A percentile compares a stretch with the other conserved stretches of the same genome.
phyloP scores from a whole-genome alignment of 495 filamentous ascomycete genomes.

The Thozetella sp. region DNA sequence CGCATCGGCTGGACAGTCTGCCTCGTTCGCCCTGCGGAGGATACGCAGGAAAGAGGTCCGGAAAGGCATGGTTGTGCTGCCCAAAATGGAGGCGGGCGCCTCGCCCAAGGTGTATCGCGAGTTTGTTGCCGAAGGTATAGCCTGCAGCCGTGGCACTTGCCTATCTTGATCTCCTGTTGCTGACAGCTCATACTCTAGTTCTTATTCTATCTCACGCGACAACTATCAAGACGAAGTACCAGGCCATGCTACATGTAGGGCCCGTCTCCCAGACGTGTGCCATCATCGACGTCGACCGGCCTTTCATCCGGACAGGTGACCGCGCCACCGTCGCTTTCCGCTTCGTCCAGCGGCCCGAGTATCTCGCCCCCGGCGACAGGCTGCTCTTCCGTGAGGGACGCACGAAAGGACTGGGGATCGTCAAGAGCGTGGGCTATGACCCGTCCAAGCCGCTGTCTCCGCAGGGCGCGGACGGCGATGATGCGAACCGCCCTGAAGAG shows the following conservation, averaged over 20 bases:
- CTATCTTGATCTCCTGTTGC: not conserved
- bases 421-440: conserved; percentile 91
- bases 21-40: conserved; percentile 85
- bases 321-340: conserved; percentile 89
- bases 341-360: conserved; percentile 96
- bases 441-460: conserved; percentile 39
- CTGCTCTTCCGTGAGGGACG: conserved; percentile 93
- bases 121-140: conserved; percentile 85
- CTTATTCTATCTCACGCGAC: conserved; percentile 95
- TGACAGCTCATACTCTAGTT: conserved; percentile 48
- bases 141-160: not conserved
- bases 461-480: conserved; percentile 19
- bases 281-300: conserved; percentile 97
- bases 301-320: conserved; percentile 92
- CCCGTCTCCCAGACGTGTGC: conserved; percentile 94
- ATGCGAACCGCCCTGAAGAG: conserved; percentile 10
- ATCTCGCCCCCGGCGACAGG: conserved; percentile 82
- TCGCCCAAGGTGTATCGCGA: conserved; percentile 85
- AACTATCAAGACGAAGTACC: conserved; percentile 97
- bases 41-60: conserved; percentile 90
- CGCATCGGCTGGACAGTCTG: conserved; percentile 89
- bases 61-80: conserved; percentile 97
- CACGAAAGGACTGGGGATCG: conserved; percentile 94
- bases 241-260: conserved; percentile 98
- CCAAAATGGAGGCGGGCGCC: conserved; percentile 69